Conservation (phyloP, 805 yeast species). For the Pichia manshurica region DNA sequence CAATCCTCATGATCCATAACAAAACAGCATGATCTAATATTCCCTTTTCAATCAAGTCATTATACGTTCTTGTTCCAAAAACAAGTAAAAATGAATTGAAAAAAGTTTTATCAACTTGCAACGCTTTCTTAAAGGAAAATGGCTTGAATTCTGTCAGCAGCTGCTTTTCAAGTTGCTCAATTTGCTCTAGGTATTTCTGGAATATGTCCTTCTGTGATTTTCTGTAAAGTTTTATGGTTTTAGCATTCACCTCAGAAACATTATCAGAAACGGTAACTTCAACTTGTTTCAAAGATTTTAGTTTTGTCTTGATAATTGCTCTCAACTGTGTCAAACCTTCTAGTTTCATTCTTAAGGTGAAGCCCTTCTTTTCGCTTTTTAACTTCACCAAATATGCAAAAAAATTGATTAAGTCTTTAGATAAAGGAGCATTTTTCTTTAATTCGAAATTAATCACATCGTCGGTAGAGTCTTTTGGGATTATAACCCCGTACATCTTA, state of each 20-base stretch:
- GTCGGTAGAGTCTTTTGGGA: conserved; percentile 36
- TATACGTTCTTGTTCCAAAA: conserved; percentile 52
- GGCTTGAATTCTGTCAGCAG: conserved; percentile 43
- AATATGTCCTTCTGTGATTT: conserved; percentile 44
- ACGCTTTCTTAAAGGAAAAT: conserved; percentile 46
- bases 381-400: conserved; percentile 51
- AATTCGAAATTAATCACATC: conserved; percentile 38
- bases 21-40: conserved; percentile 54
- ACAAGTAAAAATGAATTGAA: conserved; percentile 44
- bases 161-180: conserved; percentile 41
- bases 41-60: conserved; percentile 42
- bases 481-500: conserved; percentile 33
- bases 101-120: conserved; percentile 36
- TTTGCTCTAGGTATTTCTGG: conserved; percentile 38
- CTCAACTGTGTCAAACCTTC: conserved; percentile 56
- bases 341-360: conserved; percentile 49
- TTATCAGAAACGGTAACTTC: conserved; percentile 21
- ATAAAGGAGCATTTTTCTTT: conserved; percentile 22
- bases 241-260: conserved; percentile 23
- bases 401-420: conserved; percentile 41
- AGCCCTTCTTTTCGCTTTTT: conserved; percentile 37
- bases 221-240: conserved; percentile 41
- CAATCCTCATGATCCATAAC: conserved; percentile 57
- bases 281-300: conserved; percentile 33
- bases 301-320: conserved; percentile 47